Base-by-base conservation (phyloP, 1,139 yeast species). In the Meyerozyma guilliermondii region DNA sequence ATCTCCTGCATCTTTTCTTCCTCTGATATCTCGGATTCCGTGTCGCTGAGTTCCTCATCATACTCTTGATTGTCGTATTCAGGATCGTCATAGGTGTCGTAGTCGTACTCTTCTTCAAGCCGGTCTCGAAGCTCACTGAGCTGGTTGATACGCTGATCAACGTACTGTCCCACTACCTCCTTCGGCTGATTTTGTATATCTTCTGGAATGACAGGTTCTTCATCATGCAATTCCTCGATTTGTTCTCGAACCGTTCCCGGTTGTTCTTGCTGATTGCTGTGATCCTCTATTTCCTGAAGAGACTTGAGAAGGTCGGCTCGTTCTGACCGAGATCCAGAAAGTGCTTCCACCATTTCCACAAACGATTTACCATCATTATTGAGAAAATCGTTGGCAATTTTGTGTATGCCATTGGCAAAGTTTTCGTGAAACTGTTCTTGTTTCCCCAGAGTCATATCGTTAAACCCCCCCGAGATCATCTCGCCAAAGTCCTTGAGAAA, bases 321-420 rank as follows among this genome's bases (percentile, higher is more conserved):
- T 0, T 71, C 76, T 52, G 70, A 66, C 35, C 82, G 65, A n/a
- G 79, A 68, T 47, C 78, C 80, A 7, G 86, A 84, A 31, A 85
- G 66, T 43, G 80, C 74, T 56, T 85, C 95, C 81, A 87, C 81
- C 79, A 85, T 80, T 49, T 81, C 83, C 35, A 87, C 76, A 53
- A 87, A 86, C 42, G 80, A 75, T 51, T 75, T 75, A 24, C 95
- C 95, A 50, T 84, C 88, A 56, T 84, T 83, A 48, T 78, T 79
- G 44, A 86, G 66, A 27, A 87, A 62, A 56, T 87, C 95, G 50
- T 87, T 94, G 0, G 94, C 92, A 41, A 87, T 84, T 11, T 78
- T 75, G 41, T 81, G 69, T 20, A 81, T 33, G 36, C 36, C 36
- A 17, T 9, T 20, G 9, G 24, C 36, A 20, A 33, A 33, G 36